Evolutionary conservation across 768 basidiomycete species (phyloP).

Genomic region (Lactarius deliciosus): DNA sequence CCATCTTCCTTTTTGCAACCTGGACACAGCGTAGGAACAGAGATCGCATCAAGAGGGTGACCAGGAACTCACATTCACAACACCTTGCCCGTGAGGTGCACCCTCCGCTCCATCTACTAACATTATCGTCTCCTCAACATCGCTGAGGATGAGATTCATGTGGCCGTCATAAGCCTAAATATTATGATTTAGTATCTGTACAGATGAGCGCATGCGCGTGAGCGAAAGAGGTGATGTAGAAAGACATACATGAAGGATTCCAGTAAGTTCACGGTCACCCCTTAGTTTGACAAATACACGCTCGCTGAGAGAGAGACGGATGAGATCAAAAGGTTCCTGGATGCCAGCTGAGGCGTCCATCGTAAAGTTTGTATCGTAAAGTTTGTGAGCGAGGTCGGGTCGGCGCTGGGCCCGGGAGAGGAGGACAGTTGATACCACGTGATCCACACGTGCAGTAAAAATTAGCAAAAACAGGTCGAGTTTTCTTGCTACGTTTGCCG

Average conservation of each 20-base stretch:
- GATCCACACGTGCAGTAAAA: slow-evolving; percentile 14
- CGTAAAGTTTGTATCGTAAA: slow-evolving; percentile 39
- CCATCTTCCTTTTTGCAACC: slow-evolving; percentile 92
- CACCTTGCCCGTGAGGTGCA: slow-evolving; percentile 52
- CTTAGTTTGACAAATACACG: slow-evolving; percentile 97
- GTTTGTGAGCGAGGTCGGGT: not conserved
- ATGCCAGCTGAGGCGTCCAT: slow-evolving; percentile 80
- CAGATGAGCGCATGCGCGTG: slow-evolving; percentile 16
- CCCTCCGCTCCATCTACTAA: slow-evolving; percentile 85
- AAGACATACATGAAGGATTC: slow-evolving; percentile 81
- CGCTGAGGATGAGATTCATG: slow-evolving; percentile 97
- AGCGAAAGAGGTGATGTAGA: slow-evolving; percentile 18
- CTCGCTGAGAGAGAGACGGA: slow-evolving; percentile 93
- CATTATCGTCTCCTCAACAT: slow-evolving; percentile 97
- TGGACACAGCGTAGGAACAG: slow-evolving; percentile 35
- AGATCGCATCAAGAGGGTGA: not conserved
- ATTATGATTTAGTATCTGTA: slow-evolving; percentile 24
- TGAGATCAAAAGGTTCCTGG: slow-evolving; percentile 97
- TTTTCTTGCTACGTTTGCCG: not conserved
- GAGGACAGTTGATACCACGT: slow-evolving; percentile 9
- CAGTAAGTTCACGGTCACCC: slow-evolving; percentile 89
- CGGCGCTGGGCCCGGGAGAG: not conserved
- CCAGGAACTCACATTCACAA: slow-evolving; percentile 57
- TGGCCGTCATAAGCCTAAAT: slow-evolving; percentile 98
- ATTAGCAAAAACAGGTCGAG: not conserved